Conservation (phyloP, 2,329 filamentous ascomycete genomes). For the Rutstroemia sp. region DNA sequence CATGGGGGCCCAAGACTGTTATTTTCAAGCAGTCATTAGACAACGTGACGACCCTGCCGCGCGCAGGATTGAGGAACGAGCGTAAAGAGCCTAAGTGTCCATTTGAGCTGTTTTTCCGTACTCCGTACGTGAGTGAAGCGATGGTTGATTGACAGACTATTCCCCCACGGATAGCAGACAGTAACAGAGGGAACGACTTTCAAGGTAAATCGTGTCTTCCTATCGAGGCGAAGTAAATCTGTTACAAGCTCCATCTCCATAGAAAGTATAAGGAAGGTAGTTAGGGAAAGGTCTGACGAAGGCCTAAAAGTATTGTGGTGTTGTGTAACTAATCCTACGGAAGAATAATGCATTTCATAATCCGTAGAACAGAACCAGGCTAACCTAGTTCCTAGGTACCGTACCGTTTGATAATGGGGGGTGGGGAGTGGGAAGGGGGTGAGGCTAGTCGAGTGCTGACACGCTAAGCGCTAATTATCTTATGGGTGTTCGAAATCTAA, state of each 20-base stretch:
- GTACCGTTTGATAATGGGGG: background rate
- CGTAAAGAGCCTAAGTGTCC: background rate
- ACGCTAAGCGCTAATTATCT: too few relatives aligned
- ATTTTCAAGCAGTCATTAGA: constrained; percentile 5
- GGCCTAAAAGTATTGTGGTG: background rate
- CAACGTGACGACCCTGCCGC: constrained; percentile 10
- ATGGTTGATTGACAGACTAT: too few relatives aligned
- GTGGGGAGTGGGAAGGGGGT: background rate
- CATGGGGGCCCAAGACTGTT: constrained; percentile 3
- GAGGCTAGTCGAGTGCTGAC: background rate
- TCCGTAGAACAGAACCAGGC: background rate
- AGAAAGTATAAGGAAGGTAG: background rate
- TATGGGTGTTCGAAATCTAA: background rate
- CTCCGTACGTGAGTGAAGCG: background rate
- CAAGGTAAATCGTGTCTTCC: background rate
- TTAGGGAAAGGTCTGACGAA: background rate
- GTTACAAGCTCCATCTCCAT: too few relatives aligned
- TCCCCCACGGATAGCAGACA: too few relatives aligned
- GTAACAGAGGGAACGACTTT: background rate
- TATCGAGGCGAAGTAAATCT: background rate
- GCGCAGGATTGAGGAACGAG: background rate
- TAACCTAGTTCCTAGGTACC: too few relatives aligned
- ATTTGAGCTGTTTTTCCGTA: background rate
- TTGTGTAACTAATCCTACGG: background rate
- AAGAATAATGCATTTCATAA: background rate